Base-by-base conservation (phyloP, 1,284 basidiomycete species). In the Trametes sp. region DNA sequence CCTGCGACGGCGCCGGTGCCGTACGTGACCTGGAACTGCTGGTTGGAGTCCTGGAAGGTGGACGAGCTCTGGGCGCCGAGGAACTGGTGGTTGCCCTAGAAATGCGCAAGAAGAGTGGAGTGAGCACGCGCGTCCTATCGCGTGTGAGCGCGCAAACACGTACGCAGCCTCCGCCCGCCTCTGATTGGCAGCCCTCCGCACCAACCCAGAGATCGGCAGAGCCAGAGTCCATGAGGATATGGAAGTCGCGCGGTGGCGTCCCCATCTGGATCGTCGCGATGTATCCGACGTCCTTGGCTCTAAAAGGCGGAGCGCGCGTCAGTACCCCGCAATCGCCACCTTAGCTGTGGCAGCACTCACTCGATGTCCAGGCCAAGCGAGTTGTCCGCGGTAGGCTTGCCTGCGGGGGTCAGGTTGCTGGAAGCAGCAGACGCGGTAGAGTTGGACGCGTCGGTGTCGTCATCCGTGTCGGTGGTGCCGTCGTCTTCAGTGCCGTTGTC, bases 121-220 rank as follows among this genome's bases (percentile, higher is more conserved):
- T 59, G 35, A 55, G 56, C 57, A 45, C 42, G 55, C 14, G 31
- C 35, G 33, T 28, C 14, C 48, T 16, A 50, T 35, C 56, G 21
- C 23, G 21, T 31, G 28, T 31, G 23, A 26, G 16, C 11, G 24
- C 11, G 62, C 19, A 54, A 51, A 26, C 53, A 80, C 83, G 70
- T 73, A 86, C 86, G 71, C 87, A 87, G 65, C 75, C 80, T 41
- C 80, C 81, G 33, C 83, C 85, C n/a, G 54, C 68, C 44, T 69
- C 53, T n/a, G 76, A 82, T 60, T 75, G 71, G 73, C 88, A 92
- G 46, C 75, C 74, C 70, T 88, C 85, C 9, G 81, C 79, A 11
- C 87, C 87, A 21, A 92, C 87, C 93, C 94, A 96, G 42, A 93
- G 81, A 74, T 96, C 94, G 16, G 92, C 88, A 9, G 89, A 93